Percentiles rank a stretch among this genome's conserved stretches.
Conservation (phyloP, 2,329 filamentous ascomycete species). For the Penicillium griseofulvum region DNA sequence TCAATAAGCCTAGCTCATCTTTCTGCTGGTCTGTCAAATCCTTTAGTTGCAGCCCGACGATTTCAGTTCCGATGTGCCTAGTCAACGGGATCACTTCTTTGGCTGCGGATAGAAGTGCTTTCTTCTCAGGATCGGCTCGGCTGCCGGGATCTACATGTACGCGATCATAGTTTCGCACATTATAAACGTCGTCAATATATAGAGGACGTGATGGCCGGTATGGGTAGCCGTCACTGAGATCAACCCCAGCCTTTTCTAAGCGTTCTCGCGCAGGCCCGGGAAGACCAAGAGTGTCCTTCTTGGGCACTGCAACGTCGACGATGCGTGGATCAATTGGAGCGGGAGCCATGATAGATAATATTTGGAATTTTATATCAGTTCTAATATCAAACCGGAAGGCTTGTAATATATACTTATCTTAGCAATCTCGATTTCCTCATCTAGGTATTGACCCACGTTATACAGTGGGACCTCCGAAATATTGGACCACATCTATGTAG, state of each 20-base stretch:
- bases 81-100: slow-evolving; percentile 63
- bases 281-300: slow-evolving; percentile 63
- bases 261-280: slow-evolving; percentile 58
- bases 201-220: slow-evolving; percentile 66
- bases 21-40: slow-evolving; percentile 59
- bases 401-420: neutral
- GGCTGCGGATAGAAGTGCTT: slow-evolving; percentile 58
- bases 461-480: no score
- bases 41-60: slow-evolving; percentile 62
- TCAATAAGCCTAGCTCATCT: slow-evolving; percentile 61
- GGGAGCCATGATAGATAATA: slow-evolving; percentile 47
- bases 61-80: slow-evolving; percentile 62
- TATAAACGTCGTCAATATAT: slow-evolving; percentile 67
- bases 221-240: slow-evolving; percentile 68
- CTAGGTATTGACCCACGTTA: neutral
- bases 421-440: neutral
- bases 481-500: no score
- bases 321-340: slow-evolving; percentile 62
- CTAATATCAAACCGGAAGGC: neutral
- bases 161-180: slow-evolving; percentile 59
- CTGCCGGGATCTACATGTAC: slow-evolving; percentile 60
- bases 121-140: slow-evolving; percentile 65
- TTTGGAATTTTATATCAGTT: neutral
- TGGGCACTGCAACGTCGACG: slow-evolving; percentile 60
- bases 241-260: slow-evolving; percentile 66